Conservation (phyloP, 169 alveolate species). For the Cryptosporidium baileyi region DNA sequence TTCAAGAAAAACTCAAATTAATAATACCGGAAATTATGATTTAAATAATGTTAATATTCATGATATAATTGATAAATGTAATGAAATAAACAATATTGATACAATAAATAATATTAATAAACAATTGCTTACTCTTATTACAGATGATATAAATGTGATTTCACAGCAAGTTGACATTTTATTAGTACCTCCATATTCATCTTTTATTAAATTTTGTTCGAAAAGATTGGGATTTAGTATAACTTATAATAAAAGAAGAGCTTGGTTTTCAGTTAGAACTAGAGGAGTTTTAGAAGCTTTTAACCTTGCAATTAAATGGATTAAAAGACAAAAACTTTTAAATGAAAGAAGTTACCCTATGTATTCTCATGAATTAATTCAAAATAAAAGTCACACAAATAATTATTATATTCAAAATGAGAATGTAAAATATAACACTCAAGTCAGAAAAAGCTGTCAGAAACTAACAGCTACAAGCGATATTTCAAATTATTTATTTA, state of each 20-base stretch:
- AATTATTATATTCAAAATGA: background rate
- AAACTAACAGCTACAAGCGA: background rate
- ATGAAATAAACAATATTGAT: conserved; percentile 13
- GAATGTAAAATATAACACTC: background rate
- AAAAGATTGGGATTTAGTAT: conserved; percentile 63
- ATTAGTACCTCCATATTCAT: conserved; percentile 56
- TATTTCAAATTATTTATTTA: background rate
- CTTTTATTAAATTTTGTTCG: conserved; percentile 36
- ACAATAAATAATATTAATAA: background rate
- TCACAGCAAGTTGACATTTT: conserved; percentile 55
- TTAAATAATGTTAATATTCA: background rate
- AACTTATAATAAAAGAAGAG: conserved; percentile 62
- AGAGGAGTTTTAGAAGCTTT: conserved; percentile 67
- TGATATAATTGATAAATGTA: conserved; percentile 34
- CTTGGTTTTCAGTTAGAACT: conserved; percentile 66
- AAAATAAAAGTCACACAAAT: background rate
- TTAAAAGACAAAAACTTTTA: conserved; percentile 16
- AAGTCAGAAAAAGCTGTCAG: background rate
- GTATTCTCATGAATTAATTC: background rate
- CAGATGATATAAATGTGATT: conserved; percentile 24
- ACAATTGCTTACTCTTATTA: background rate
- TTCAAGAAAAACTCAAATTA: background rate
- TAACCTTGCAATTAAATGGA: conserved; percentile 62
- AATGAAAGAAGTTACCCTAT: background rate
- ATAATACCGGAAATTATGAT: background rate